phyloP scores from a whole-genome alignment of 768 basidiomycete species.

The Crassisporium funariophilum region DNA sequence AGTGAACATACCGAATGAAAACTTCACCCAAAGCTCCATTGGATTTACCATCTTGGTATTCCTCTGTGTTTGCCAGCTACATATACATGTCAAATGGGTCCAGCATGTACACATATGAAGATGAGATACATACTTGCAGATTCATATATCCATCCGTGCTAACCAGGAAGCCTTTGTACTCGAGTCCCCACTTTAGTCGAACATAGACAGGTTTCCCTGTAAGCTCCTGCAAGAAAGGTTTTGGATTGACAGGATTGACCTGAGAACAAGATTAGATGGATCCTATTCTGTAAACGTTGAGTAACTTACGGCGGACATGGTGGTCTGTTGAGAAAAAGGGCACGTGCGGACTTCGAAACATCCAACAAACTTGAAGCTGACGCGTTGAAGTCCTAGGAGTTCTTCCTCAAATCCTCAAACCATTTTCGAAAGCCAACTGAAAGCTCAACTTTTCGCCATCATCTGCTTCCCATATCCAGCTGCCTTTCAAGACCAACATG shows the following conservation, averaged over 20 bases:
- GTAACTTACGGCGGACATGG: conserved; percentile 65
- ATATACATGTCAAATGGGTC: conserved; percentile 2
- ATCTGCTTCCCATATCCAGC: no score
- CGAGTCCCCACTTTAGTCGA: conserved; percentile 96
- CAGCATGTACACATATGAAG: background rate
- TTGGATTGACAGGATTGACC: conserved; percentile 96
- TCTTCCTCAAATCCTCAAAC: background rate
- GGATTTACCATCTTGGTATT: conserved; percentile 94
- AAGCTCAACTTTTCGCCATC: no score
- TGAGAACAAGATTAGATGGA: conserved; percentile 29
- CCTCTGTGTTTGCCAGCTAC: conserved; percentile 98
- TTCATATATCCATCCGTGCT: conserved; percentile 99
- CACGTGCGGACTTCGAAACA: conserved; percentile 43
- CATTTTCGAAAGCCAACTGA: no score
- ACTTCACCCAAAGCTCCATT: conserved; percentile 98
- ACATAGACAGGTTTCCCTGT: conserved; percentile 97
- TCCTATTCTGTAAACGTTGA: conserved; percentile 7
- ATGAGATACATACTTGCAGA: conserved; percentile 69
- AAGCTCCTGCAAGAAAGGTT: conserved; percentile 97
- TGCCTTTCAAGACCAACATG: conserved; percentile 60
- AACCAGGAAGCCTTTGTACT: conserved; percentile 99
- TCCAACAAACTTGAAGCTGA: background rate
- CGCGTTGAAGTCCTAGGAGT: no score
- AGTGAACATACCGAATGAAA: conserved; percentile 81
- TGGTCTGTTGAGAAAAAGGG: conserved; percentile 40